phyloP scores from a whole-genome alignment of 768 basidiomycete species.

The Tylopilus sp. region DNA sequence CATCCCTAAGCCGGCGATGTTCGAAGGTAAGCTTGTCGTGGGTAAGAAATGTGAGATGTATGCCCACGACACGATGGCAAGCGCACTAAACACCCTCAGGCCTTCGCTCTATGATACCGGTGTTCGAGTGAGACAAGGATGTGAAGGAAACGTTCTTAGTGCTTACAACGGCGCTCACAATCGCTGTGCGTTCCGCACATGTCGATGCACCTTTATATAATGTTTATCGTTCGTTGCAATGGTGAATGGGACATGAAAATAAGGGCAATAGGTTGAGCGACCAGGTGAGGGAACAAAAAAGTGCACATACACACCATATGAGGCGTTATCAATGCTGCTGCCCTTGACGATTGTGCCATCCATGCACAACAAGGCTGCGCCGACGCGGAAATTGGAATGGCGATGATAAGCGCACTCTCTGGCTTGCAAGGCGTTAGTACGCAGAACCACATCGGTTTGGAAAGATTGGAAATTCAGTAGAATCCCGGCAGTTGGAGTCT shows the following conservation, averaged over 20 bases:
- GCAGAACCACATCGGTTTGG: neutral
- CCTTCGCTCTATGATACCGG: constrained; percentile 67
- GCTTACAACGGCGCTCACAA: constrained; percentile 86
- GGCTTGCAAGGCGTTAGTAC: constrained; percentile 37
- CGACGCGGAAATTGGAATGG: constrained; percentile 90
- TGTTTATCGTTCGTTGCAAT: neutral
- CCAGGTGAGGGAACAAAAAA: neutral
- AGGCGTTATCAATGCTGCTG: constrained; percentile 90
- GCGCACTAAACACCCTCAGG: constrained; percentile 57
- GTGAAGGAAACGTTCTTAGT: neutral
- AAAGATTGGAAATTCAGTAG: too few relatives aligned
- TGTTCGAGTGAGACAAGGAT: neutral
- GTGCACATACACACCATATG: constrained; percentile 57
- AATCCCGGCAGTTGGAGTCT: too few relatives aligned
- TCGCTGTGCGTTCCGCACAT: constrained; percentile 89
- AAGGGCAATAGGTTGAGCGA: neutral
- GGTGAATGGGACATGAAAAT: neutral
- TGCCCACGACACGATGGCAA: constrained; percentile 75
- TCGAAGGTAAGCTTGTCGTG: neutral
- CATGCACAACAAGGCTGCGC: constrained; percentile 72
- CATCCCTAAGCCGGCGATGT: constrained; percentile 52
- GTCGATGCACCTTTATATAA: constrained; percentile 75
- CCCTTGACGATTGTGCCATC: constrained; percentile 77
- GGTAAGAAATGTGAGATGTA: neutral
- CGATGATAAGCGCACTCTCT: constrained; percentile 71